These are phyloP conservation scores for Lumnitzera littorea DNA, from an alignment of 345 rosid species.

Conservation along the genomic window DNA sequence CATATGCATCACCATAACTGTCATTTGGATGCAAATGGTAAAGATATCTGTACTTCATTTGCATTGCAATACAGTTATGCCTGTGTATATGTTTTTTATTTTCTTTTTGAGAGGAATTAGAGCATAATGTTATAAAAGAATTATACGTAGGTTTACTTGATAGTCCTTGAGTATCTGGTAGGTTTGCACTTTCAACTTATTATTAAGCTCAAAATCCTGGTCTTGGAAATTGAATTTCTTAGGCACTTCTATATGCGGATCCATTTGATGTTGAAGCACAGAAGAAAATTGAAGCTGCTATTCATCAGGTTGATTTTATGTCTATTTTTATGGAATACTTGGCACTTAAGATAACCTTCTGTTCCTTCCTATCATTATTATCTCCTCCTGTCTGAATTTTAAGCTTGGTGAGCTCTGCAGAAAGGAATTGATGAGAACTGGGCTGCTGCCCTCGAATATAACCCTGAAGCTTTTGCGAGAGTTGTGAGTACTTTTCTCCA, in stretches of 20 bases:
- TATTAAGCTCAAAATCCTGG: no score
- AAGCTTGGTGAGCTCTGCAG: conserved; percentile 28
- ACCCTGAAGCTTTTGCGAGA: conserved; percentile 97
- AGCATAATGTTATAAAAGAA: no score
- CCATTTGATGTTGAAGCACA: conserved; percentile 98
- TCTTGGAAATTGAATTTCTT: neutral
- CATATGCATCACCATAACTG: no score
- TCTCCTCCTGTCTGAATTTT: neutral
- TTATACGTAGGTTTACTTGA: no score
- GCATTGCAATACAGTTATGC: no score
- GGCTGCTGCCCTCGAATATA: conserved; percentile 97
- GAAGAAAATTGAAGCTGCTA: conserved; percentile 95
- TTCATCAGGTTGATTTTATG: conserved; percentile 63
- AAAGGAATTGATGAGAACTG: conserved; percentile 99
- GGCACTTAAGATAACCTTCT: neutral
- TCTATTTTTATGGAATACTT: conserved; percentile 6
- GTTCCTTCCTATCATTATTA: no score
- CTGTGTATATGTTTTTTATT: no score
- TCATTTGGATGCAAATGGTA: no score
- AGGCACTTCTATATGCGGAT: conserved; percentile 94
- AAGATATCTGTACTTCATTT: no score
- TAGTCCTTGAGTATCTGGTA: no score
- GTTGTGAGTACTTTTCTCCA: conserved; percentile 59
- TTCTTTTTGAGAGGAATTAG: no score
- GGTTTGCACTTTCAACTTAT: no score